Percentiles rank a stretch among this genome's conserved stretches.
Evolutionary conservation across 257 asterid genomes (phyloP).

Genomic region (Forsythia viridissima): DNA sequence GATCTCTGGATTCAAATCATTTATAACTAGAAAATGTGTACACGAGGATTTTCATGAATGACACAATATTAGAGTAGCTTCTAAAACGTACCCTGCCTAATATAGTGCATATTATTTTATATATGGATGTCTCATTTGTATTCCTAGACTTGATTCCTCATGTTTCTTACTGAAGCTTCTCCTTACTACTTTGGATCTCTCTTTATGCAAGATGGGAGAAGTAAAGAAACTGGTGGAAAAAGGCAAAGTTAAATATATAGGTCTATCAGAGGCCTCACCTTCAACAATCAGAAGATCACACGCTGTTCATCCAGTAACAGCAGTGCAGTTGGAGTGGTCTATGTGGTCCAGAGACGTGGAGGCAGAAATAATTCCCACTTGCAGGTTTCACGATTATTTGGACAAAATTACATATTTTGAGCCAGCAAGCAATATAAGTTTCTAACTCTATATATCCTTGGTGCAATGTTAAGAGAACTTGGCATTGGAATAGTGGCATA

Average conservation of each 20-base stretch:
- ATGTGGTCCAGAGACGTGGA: constrained; percentile 42
- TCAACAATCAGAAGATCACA: constrained; percentile 19
- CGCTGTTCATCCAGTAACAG: constrained; percentile 19
- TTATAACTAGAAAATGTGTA: not conserved
- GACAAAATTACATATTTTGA: not conserved
- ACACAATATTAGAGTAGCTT: not conserved
- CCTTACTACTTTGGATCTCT: not conserved
- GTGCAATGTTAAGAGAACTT: constrained; percentile 40
- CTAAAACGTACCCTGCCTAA: not conserved
- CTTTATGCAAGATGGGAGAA: constrained; percentile 14
- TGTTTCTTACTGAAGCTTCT: not conserved
- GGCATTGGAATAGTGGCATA: constrained; percentile 59
- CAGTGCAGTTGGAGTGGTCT: constrained; percentile 30
- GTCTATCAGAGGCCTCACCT: constrained; percentile 23
- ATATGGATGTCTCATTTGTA: not conserved
- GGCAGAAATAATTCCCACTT: constrained; percentile 35
- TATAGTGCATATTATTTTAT: not conserved
- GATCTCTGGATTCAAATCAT: not conserved
- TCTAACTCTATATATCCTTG: not conserved
- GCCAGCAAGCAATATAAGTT: not conserved
- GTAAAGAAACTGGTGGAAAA: constrained; percentile 25
- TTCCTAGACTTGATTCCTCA: not conserved
- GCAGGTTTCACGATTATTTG: constrained; percentile 27
- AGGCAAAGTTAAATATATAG: constrained; percentile 19
- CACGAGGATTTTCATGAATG: not conserved